Base-by-base conservation (phyloP, 2,329 filamentous ascomycete species). In the Annulohypoxylon truncatum region DNA sequence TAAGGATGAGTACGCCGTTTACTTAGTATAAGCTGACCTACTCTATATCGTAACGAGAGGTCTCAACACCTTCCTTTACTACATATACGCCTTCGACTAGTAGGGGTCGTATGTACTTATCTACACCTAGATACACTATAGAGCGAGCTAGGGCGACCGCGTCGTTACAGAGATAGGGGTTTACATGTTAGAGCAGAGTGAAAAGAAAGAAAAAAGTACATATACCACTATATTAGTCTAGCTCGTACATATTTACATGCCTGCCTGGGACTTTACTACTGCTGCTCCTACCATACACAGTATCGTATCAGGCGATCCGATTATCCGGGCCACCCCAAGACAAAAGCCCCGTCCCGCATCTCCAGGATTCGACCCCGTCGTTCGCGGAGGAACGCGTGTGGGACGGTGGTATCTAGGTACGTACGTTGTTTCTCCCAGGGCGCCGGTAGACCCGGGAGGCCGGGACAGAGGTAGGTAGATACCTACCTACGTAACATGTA, bases 371-470 rank as follows among this genome's bases (percentile, higher is more conserved):
- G 15, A 4, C 15, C 18, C 38, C 15, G 15, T 42, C 38, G 38
- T 42, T 42, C 38, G 38, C 38, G 13, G 20, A 33, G 18, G 22
- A 20, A 26, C 22, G 42, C 42, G 42, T 26, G 22, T 46, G 42
- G 38, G 12, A 42, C 3, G n/a, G 38, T 40, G 10, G 10, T 29
- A 22, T 22, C n/a, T 33, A 50, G n/a, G 20, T 31, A 35, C 35
- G 33, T 29, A 18, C 40, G 42, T 46, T 38, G 52, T 61, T 31
- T 31, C 46, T 59, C 56, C 65, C 65, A 62, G 15, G 24, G 38
- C 61, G 9, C 50, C 53, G 65, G 64, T 54, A 64, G 31, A 61
- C 56, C 65, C 65, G 53, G 31, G 53, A 51, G 15, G n/a, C 18
- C 29, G 61, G 61, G 13, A 64, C 53, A 40, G 51, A 35, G 29